These are phyloP conservation scores for Euclidium syriacum DNA, from an alignment of 345 rosid genomes.

Conservation along the genomic window DNA sequence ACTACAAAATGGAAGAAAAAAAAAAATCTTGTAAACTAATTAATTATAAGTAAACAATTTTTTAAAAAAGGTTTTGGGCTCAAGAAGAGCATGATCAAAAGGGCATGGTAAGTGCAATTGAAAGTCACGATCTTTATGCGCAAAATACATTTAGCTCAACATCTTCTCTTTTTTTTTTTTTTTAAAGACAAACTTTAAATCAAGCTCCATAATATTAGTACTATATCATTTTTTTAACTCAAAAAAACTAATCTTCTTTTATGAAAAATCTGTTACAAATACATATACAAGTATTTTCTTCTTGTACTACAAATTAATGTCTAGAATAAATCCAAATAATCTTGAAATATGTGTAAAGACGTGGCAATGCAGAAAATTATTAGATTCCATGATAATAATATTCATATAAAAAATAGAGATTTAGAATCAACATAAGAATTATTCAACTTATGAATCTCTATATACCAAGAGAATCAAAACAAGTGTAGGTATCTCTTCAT, in stretches of 20 bases:
- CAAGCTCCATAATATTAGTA: neutral
- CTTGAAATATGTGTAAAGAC: constrained; percentile 12
- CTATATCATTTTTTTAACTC: too few relatives aligned
- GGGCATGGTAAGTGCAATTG: constrained; percentile 14
- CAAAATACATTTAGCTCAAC: constrained; percentile 23
- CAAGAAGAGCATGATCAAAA: constrained; percentile 25
- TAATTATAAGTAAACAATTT: neutral
- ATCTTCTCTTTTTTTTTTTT: neutral
- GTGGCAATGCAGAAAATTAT: constrained; percentile 18
- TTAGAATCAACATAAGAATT: neutral
- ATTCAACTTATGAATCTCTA: neutral
- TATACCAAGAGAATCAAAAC: neutral
- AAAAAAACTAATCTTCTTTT: constrained; percentile 8
- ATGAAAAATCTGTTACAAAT: neutral
- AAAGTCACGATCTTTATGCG: constrained; percentile 31
- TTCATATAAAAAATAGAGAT: neutral
- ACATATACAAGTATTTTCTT: too few relatives aligned
- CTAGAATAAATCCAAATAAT: constrained; percentile 23
- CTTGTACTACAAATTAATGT: neutral
- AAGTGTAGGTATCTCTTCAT: neutral
- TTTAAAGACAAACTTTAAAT: neutral
- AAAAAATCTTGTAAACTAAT: neutral
- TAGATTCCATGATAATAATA: neutral
- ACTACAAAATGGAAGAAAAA: neutral
- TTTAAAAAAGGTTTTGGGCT: constrained; percentile 1